These are phyloP conservation scores for Lactifluus rugatus DNA, from an alignment of 768 basidiomycete genomes.

Conservation along the genomic window DNA sequence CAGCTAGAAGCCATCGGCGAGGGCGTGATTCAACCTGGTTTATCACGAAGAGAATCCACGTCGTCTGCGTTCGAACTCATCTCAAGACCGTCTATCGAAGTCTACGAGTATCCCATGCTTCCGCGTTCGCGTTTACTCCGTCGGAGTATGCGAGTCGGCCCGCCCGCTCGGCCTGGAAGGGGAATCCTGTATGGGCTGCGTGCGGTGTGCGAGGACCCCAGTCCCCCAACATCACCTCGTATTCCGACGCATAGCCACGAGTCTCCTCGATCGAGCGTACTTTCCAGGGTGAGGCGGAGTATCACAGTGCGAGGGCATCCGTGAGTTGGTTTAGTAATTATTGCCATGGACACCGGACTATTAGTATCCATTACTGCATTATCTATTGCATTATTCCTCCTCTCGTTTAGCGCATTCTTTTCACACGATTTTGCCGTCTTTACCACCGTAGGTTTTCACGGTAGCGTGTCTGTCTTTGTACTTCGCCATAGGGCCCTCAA, in stretches of 20 bases:
- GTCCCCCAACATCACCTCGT: not conserved
- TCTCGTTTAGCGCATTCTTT: not conserved
- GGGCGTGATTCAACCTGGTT: not conserved
- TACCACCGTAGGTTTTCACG: not conserved
- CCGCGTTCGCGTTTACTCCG: conserved; percentile 7
- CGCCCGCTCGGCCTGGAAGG: not conserved
- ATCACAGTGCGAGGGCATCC: not conserved
- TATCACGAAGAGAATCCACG: conserved; percentile 7
- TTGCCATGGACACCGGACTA: not conserved
- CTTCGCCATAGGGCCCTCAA: no score
- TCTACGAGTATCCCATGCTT: conserved; percentile 8
- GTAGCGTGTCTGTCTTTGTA: not conserved
- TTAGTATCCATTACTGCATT: conserved; percentile 1
- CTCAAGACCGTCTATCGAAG: conserved; percentile 15
- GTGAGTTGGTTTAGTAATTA: not conserved
- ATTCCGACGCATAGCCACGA: not conserved
- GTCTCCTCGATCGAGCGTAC: conserved; percentile 1
- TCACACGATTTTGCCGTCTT: not conserved
- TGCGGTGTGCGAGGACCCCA: not conserved
- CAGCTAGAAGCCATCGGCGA: conserved; percentile 14
- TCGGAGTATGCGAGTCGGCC: not conserved
- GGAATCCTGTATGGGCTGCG: conserved; percentile 1
- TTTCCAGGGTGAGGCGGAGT: conserved; percentile 9
- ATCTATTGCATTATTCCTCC: not conserved
- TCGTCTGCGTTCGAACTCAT: conserved; percentile 6